Evolutionary conservation across 345 rosid species (phyloP).

Genomic region (Eutrema japonicum): DNA sequence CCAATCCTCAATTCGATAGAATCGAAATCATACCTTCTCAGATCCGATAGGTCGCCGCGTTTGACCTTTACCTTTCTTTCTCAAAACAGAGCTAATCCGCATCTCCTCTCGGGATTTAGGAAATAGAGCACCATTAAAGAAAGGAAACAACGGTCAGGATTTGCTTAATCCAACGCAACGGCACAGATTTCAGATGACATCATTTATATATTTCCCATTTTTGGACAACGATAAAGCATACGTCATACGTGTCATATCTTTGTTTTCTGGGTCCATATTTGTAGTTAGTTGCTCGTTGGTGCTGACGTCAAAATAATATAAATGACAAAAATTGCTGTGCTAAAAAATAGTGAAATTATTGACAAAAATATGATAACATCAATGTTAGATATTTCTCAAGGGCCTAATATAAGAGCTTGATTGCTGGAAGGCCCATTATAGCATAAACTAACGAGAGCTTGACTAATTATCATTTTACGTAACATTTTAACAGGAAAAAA

Average conservation of each 20-base stretch:
- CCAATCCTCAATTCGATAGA: not conserved
- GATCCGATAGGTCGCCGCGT: conserved; percentile 25
- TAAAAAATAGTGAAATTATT: too few relatives aligned
- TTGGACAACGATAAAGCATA: not conserved
- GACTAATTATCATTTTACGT: conserved; percentile 1
- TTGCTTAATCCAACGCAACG: conserved; percentile 1
- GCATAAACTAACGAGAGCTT: not conserved
- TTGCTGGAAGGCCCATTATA: not conserved
- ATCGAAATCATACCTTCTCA: conserved; percentile 17
- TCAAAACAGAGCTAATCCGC: not conserved
- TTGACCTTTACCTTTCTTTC: conserved; percentile 4
- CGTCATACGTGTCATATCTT: not conserved
- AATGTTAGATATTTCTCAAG: too few relatives aligned
- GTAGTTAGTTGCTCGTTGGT: too few relatives aligned
- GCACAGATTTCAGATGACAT: not conserved
- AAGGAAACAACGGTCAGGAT: conserved; percentile 20
- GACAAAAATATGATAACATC: too few relatives aligned
- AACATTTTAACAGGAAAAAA: conserved; percentile 5
- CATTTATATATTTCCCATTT: not conserved
- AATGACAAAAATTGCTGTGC: too few relatives aligned
- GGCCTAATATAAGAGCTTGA: not conserved
- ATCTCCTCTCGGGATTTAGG: not conserved
- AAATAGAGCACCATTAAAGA: not conserved
- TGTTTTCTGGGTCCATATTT: too few relatives aligned
- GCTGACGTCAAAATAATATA: too few relatives aligned